Evolutionary conservation across 2,329 filamentous ascomycete genomes (phyloP), one percentile per base, ranked within the genome.

Genomic region (Cytospora mali): DNA sequence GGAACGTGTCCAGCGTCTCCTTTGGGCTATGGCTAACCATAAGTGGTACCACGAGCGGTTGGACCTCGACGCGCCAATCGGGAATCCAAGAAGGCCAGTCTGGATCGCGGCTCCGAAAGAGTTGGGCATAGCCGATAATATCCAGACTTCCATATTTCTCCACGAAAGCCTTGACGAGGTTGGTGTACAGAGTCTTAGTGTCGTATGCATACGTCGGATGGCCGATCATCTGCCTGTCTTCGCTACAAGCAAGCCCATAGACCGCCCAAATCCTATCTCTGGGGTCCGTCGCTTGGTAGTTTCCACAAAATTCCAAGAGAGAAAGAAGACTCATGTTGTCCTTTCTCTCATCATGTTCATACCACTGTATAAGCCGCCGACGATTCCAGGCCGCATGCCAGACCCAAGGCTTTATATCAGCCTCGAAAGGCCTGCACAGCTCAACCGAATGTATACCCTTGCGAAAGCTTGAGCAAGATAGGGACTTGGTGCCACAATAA

Each of bases 1-100:
- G 54, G 23, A 64, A 64, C 18, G 61, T 64, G 21, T 51, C 62
- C 6, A 64, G 48, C 2, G 58, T 49, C 4, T 61, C 62, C 10
- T 56, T 61, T 1, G 62, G 18, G 21, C 62, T 64, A 27, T 64
- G 62, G 29, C 57, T 61, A 18, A 61, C 58, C 61, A 64, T 64
- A 1, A 61, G 52, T 42, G 62, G 57, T 9, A 64, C 62, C 21
- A 61, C 57, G 21, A 33, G 50, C 13, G 62, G 62, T 3, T 39
- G 57, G 3, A 35, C 35, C 7, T 29, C 27, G 14, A 56, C 52
- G 23, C 52, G 62, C 62, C 62, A 64, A 33, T 64, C 57, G 6
- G 57, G 62, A 7, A 61, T 23, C 62, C 62, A 64, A 13, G 55
- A 55, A 11, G 62, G 62, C 62, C 57, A 64, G 46, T 21, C 57